A percentile compares a stretch with the other conserved stretches of the same genome.
These are phyloP conservation scores for Penicillium cinerascens DNA, from an alignment of 495 filamentous ascomycete species.

Conservation along the genomic window DNA sequence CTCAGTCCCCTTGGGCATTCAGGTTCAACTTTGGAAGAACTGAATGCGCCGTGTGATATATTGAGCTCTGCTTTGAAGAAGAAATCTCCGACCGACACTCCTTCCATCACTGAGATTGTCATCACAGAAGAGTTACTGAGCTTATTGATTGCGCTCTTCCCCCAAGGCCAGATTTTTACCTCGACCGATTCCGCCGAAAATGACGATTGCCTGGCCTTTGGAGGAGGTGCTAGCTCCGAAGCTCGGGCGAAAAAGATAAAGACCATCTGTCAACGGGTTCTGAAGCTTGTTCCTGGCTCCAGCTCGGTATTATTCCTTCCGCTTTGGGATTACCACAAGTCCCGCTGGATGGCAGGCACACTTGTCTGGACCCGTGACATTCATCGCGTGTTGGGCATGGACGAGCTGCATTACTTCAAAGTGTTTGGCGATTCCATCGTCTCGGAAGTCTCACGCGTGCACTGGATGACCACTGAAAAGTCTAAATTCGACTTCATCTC, in stretches of 20 bases:
- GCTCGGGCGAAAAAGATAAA: slow-evolving; percentile 1
- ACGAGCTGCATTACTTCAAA: slow-evolving; percentile 53
- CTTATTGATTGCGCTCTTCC: slow-evolving; percentile 25
- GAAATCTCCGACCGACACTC: background rate
- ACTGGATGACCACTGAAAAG: slow-evolving; percentile 46
- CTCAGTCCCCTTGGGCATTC: slow-evolving; percentile 14
- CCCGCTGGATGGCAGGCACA: slow-evolving; percentile 60
- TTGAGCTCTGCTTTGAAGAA: slow-evolving; percentile 14
- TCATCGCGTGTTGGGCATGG: slow-evolving; percentile 36
- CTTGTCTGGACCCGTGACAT: slow-evolving; percentile 54
- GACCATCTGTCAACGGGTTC: slow-evolving; percentile 6
- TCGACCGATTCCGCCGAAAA: background rate
- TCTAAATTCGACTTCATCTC: slow-evolving; percentile 70
- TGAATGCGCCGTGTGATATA: slow-evolving; percentile 6
- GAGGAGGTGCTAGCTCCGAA: background rate
- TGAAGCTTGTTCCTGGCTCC: slow-evolving; percentile 43
- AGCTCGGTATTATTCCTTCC: slow-evolving; percentile 56
- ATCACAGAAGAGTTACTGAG: slow-evolving; percentile 22
- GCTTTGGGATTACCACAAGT: slow-evolving; percentile 58
- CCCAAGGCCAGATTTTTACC: slow-evolving; percentile 29
- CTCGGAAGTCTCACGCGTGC: slow-evolving; percentile 54
- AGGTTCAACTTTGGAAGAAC: background rate
- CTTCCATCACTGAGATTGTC: background rate
- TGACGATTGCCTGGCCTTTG: slow-evolving; percentile 2
- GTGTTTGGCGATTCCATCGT: slow-evolving; percentile 60